Conservation (phyloP, 2,329 filamentous ascomycete genomes). For the Stemphylium lycopersici region DNA sequence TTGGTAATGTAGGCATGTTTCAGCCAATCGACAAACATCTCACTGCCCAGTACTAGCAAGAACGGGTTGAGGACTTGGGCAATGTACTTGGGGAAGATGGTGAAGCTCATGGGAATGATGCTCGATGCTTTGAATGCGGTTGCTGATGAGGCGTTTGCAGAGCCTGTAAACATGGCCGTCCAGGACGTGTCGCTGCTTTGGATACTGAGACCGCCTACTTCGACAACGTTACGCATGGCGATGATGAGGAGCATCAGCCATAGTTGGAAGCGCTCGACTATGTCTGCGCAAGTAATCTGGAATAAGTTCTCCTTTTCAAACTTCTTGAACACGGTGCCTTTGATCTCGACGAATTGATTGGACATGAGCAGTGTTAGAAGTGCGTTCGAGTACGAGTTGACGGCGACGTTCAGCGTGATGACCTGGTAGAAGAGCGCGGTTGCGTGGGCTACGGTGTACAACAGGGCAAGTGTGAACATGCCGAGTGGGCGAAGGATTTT, state of each 20-base stretch:
- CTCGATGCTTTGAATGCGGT: slow-evolving; percentile 68
- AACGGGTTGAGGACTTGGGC: slow-evolving; percentile 93
- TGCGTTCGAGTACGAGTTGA: slow-evolving; percentile 98
- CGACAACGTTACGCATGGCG: slow-evolving; percentile 92
- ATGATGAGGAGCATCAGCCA: slow-evolving; percentile 98
- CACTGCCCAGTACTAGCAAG: slow-evolving; percentile 89
- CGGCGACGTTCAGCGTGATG: slow-evolving; percentile 95
- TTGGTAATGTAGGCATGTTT: slow-evolving; percentile 99
- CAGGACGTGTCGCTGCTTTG: slow-evolving; percentile 39
- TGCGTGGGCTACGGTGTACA: slow-evolving; percentile 87
- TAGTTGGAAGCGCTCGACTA: slow-evolving; percentile 95
- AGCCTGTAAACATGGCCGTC: slow-evolving; percentile 36
- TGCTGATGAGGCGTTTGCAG: slow-evolving; percentile 55
- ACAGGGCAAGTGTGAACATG: slow-evolving; percentile 85
- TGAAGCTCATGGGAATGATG: slow-evolving; percentile 89
- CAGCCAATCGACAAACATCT: slow-evolving; percentile 95
- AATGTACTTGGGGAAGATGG: slow-evolving; percentile 82
- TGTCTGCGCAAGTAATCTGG: slow-evolving; percentile 93
- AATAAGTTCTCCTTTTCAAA: slow-evolving; percentile 98
- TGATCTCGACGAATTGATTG: slow-evolving; percentile 99
- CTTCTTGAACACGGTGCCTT: slow-evolving; percentile 97
- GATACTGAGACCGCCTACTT: slow-evolving; percentile 82
- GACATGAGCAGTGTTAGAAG: slow-evolving; percentile 89
- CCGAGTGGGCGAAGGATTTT: slow-evolving; percentile 88
- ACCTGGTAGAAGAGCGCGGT: slow-evolving; percentile 95